Percentiles rank a stretch among this genome's conserved stretches.
These are phyloP conservation scores for Trichothecium roseum DNA, from an alignment of 2,329 filamentous ascomycete species.

Conservation along the genomic window DNA sequence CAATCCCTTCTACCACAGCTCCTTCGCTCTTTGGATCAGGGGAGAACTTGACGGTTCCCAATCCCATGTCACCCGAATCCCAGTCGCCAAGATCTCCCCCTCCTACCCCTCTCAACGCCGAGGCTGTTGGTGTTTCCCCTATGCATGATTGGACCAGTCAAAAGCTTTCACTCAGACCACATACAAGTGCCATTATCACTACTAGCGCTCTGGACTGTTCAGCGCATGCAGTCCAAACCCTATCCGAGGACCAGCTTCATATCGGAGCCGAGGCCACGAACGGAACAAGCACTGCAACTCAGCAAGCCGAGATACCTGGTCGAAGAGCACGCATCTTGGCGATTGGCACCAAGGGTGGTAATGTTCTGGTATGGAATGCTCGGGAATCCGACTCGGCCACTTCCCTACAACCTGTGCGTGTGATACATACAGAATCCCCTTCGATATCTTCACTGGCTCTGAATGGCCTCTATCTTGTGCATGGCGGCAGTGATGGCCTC, in stretches of 20 bases:
- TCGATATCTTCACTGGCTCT: constrained; percentile 74
- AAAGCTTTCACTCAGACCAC: constrained; percentile 39
- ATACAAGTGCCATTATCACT: constrained; percentile 53
- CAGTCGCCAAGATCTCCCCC: constrained; percentile 12
- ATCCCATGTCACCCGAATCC: constrained; percentile 7
- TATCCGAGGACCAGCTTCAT: constrained; percentile 65
- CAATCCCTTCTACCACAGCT: constrained; percentile 10
- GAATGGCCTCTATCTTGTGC: constrained; percentile 78
- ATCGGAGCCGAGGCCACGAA: background rate
- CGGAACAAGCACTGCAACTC: background rate
- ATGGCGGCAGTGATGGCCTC: constrained; percentile 88
- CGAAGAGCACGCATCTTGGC: constrained; percentile 73
- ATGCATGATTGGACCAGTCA: constrained; percentile 20
- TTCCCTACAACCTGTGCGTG: constrained; percentile 58
- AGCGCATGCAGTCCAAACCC: constrained; percentile 56
- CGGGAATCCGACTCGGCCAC: constrained; percentile 43
- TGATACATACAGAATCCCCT: constrained; percentile 84
- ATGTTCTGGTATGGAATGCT: constrained; percentile 77
- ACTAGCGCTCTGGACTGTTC: constrained; percentile 66
- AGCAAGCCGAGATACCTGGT: constrained; percentile 61
- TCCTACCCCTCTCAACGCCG: constrained; percentile 11
- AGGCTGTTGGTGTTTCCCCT: background rate
- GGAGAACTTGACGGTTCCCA: constrained; percentile 1
- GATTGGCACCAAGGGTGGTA: constrained; percentile 67
- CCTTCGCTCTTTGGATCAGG: constrained; percentile 20